Percentiles rank a stretch among this genome's conserved stretches.
phyloP scores from a whole-genome alignment of 306 rosid genomes.

The Hippophae tibetana region DNA sequence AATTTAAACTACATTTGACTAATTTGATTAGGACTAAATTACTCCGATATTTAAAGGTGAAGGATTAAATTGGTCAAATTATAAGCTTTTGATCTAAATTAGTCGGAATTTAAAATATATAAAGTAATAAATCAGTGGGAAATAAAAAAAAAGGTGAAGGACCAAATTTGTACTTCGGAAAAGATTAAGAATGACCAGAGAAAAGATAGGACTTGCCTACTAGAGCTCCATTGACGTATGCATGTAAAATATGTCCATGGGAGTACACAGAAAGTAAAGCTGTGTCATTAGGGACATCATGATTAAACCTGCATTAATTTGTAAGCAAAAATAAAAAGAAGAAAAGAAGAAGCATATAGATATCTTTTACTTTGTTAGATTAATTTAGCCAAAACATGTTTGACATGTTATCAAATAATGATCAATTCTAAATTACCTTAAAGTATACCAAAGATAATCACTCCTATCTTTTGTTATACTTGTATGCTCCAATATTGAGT shows the following conservation, averaged over 20 bases:
- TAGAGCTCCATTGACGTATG: constrained; percentile 52
- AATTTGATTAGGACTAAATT: too few species aligned
- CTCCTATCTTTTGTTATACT: constrained; percentile 25
- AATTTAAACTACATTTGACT: too few species aligned
- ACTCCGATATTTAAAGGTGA: too few species aligned
- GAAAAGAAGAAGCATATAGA: neutral
- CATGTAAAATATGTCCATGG: constrained; percentile 59
- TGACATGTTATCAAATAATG: neutral
- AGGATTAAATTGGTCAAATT: too few species aligned
- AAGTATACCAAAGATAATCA: constrained; percentile 45
- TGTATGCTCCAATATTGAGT: constrained; percentile 21
- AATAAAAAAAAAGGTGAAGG: too few species aligned
- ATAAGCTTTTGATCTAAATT: too few species aligned
- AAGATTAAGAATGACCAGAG: neutral
- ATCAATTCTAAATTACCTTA: constrained; percentile 18
- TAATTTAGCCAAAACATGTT: neutral
- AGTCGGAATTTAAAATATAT: neutral
- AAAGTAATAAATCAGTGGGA: neutral
- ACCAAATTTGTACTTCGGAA: neutral
- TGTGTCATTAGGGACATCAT: constrained; percentile 22
- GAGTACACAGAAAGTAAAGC: constrained; percentile 41
- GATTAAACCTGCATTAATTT: constrained; percentile 20
- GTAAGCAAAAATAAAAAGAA: neutral
- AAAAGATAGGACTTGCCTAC: constrained; percentile 32
- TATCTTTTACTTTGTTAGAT: neutral